phyloP scores from a whole-genome alignment of 1,284 basidiomycete genomes.

The Sporisorium reilianum region DNA sequence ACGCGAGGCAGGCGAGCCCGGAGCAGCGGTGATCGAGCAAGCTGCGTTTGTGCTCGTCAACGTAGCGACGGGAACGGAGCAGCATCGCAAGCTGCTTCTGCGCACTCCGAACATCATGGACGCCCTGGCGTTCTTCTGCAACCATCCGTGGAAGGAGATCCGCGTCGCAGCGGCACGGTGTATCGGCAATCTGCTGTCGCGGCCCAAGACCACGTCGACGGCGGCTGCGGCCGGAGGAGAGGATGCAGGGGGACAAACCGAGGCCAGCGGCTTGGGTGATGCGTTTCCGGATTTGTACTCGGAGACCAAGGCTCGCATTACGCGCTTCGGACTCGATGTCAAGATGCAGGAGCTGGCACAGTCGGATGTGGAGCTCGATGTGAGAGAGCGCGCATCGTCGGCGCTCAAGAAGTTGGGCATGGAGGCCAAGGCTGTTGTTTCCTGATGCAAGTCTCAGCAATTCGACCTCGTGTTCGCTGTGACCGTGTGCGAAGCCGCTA shows the following conservation, averaged over 20 bases:
- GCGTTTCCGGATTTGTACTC: constrained; percentile 11
- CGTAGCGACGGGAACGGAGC: constrained; percentile 58
- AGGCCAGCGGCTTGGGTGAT: neutral
- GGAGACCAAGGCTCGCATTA: constrained; percentile 37
- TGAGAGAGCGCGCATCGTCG: constrained; percentile 43
- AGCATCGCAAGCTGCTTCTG: constrained; percentile 43
- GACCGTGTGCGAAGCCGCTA: too few species aligned
- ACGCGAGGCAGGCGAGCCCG: constrained; percentile 32
- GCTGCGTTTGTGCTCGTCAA: constrained; percentile 62
- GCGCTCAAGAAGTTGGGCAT: constrained; percentile 38
- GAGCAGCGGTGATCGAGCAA: constrained; percentile 56
- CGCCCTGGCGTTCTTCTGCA: constrained; percentile 54
- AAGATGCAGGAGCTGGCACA: constrained; percentile 36
- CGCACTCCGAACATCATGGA: constrained; percentile 58
- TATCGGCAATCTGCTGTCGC: constrained; percentile 34
- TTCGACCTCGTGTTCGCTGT: too few species aligned
- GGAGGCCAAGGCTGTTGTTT: constrained; percentile 8
- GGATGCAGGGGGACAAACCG: neutral
- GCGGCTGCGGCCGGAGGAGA: neutral
- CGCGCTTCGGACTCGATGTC: constrained; percentile 36
- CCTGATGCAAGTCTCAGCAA: neutral
- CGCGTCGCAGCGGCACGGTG: constrained; percentile 46
- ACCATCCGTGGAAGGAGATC: constrained; percentile 47
- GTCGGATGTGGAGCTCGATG: constrained; percentile 43
- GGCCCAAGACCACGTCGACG: constrained; percentile 10